Evolutionary conservation across 2,329 filamentous ascomycete species (phyloP), one percentile per base, ranked within the genome.

Genomic region (Fonsecaea pedrosoi): DNA sequence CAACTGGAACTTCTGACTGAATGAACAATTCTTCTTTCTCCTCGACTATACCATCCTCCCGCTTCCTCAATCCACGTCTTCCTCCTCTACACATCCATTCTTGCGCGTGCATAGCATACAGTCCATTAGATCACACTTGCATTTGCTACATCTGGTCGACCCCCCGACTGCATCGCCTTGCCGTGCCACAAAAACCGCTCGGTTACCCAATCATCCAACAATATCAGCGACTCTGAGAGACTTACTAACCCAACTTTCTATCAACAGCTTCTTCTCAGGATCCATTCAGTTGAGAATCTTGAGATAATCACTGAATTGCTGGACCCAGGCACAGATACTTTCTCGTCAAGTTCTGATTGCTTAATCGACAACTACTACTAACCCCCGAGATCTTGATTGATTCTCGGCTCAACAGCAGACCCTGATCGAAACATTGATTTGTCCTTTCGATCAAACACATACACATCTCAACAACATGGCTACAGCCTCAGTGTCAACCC

Each of bases 401-500:
- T 67, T 62, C 65, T 74, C 73, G 70, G 65, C 68, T 66, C 60
- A 66, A 61, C 34, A 61, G 59, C 69, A 72, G 67, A 53, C 69
- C 73, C 66, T 75, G 77, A 79, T 80, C 79, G 78, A 82, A 78
- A 80, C 81, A 82, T 82, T 83, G 72, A 77, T 61, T 82, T 84
- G 80, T 79, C 80, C 77, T 71, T 79, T 83, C 80, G 80, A 77
- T 75, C 76, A 75, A 64, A 25, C 65, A 60, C 72, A 55, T 66
- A 67, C 58, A 75, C 73, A 75, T 75, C 78, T 56, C 67, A 66
- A 48, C 80, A 86, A 75, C 78, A 98, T 98, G 94, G 92, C 94
- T 78, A 91, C 90, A 79, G 82, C 87, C 79, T 83, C 87, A 32
- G 88, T 97, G 80, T 91, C 92, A 75, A 98, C 95, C 69, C 95